phyloP scores from a whole-genome alignment of 2,329 filamentous ascomycete species.

The Phyllosticta capitalensis region DNA sequence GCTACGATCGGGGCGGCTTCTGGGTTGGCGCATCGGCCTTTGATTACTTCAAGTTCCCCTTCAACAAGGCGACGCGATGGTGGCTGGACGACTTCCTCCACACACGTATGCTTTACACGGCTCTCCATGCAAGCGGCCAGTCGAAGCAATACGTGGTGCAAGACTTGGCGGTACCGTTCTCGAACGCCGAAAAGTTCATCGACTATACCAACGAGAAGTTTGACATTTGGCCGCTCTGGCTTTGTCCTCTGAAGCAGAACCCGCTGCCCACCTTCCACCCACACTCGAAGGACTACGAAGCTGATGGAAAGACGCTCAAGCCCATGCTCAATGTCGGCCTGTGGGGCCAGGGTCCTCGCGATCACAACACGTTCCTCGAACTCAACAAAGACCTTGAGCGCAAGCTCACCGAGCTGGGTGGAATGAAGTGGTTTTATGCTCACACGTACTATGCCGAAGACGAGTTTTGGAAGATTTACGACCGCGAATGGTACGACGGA shows the following conservation, averaged over 20 bases:
- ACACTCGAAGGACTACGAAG: constrained; percentile 22
- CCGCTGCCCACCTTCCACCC: not conserved
- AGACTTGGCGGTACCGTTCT: constrained; percentile 45
- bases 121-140: constrained; percentile 52
- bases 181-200: constrained; percentile 35
- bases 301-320: not conserved
- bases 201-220: constrained; percentile 32
- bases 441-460: constrained; percentile 58
- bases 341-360: constrained; percentile 49
- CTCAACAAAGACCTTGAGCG: constrained; percentile 53
- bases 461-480: constrained; percentile 60
- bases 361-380: constrained; percentile 32
- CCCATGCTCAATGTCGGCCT: constrained; percentile 49
- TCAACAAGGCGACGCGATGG: constrained; percentile 54
- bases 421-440: constrained; percentile 62
- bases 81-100: constrained; percentile 54
- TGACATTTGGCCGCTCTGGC: constrained; percentile 39
- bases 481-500: constrained; percentile 47
- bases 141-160: constrained; percentile 54
- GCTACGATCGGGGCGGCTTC: constrained; percentile 61
- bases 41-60: constrained; percentile 54
- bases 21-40: constrained; percentile 53
- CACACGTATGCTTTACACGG: constrained; percentile 56
- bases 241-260: constrained; percentile 32
- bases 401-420: constrained; percentile 48